Percentiles rank a stretch among this genome's conserved stretches.
These are phyloP conservation scores for Erigeron philadelphicus DNA, from an alignment of 140 eudicot genomes.

Conservation along the genomic window DNA sequence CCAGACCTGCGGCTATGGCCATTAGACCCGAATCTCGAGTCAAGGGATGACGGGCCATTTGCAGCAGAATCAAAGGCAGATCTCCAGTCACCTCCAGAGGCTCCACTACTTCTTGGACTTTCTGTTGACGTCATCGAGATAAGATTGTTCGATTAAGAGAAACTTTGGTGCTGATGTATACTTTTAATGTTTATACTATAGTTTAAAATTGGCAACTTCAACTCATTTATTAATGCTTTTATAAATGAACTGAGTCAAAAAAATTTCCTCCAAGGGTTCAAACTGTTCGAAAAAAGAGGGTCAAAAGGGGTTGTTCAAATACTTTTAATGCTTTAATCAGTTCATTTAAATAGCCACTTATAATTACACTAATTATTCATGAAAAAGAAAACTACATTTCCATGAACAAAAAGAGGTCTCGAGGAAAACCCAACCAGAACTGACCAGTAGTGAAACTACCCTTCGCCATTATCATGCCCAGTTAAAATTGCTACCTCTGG, in stretches of 20 bases:
- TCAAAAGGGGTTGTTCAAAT: too few species aligned
- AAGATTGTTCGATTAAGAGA: not conserved
- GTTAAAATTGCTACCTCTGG: not conserved
- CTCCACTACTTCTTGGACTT: conserved; percentile 62
- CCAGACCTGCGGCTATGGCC: conserved; percentile 72
- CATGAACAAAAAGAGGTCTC: not conserved
- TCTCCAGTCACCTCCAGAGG: conserved; percentile 91
- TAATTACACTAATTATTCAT: too few species aligned
- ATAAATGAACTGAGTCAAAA: not conserved
- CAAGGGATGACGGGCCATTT: conserved; percentile 52
- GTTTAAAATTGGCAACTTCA: not conserved
- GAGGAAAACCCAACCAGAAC: not conserved
- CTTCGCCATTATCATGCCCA: not conserved
- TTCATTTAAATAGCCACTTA: too few species aligned
- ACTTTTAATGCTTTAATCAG: too few species aligned
- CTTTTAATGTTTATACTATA: not conserved
- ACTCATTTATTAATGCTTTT: not conserved
- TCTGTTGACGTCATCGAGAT: conserved; percentile 22
- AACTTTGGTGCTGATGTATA: not conserved
- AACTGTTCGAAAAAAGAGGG: too few species aligned
- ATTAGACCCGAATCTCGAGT: conserved; percentile 58
- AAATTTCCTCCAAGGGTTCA: not conserved
- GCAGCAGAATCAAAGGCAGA: conserved; percentile 97
- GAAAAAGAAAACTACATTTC: too few species aligned
- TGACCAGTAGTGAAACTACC: not conserved